Evolutionary conservation across 345 rosid genomes (phyloP), one percentile per base, ranked within the genome.

Genomic region (Eucalyptus urophylla): DNA sequence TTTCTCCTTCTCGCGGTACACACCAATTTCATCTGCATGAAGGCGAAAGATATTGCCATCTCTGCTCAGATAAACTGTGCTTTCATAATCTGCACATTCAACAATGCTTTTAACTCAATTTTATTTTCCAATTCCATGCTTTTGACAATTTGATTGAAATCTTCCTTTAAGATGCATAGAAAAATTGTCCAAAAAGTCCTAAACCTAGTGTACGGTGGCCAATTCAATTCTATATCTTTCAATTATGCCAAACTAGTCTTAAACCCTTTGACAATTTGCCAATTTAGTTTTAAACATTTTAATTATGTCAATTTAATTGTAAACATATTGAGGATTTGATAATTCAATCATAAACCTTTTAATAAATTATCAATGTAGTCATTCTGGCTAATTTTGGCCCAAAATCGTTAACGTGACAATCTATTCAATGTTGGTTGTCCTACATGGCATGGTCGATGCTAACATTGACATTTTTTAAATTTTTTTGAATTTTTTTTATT

Each of bases 301-400:
- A 19, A 53, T 53, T 53, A 0, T 8, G 25, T 53, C 25, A 8
- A 53, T 53, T 53, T 53, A 53, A 53, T 53, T 24, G 3, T 19
- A 53, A 53, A 53, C 10, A 53, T 53, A 19, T 53, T 53, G 0
- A 53, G 25, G 0, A 53, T 19, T 53, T 53, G 1, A 53, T 11
- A 53, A 53, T 53, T 53, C 0, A 19, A 53, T 3, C 25, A 53
- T 53, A 19, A 53, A 53, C 25, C 2, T 53, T 53, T 53, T 53
- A 53, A 53, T 25, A 53, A 53, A 53, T 53, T 53, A 53, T 53
- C 58, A 8, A 8, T 53, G 0, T 19, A 19, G 58, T 8, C 2
- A 0, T 53, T 53, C 5, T 1, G 0, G 5, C 0, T 53, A 53
- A 0, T 53, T 53, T 19, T 53, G 24, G 58, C 22, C 0, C 0